Evolutionary conservation across 169 alveolate genomes (phyloP), one percentile per base, ranked within the genome.

Genomic region (Babesia bigemina): DNA sequence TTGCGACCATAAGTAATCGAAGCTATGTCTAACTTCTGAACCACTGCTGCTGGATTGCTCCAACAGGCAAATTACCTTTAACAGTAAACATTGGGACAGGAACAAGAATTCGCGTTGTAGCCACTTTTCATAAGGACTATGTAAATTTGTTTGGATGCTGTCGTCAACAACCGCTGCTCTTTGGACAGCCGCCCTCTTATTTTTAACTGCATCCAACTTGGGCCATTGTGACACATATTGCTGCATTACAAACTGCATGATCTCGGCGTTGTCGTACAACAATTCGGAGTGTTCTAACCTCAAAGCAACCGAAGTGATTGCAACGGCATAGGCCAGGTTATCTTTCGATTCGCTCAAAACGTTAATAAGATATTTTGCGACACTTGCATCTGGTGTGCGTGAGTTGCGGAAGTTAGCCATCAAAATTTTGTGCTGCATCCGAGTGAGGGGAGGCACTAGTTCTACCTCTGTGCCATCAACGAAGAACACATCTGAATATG

Each of bases 101-200:
- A 67, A 67, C 17, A 67, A 55, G 50, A 67, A 67, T 33, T 67
- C 67, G 36, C 53, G 28, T 24, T 55, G 76, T 55, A 67, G 65
- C 63, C 76, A 67, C 24, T 6, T 50, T 36, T 50, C 67, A 33
- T 67, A 67, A 4, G 50, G 19, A 45, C 19, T 45, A 45, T 13
- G 7, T 13, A 13, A 45, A 45, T 16, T 45, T 8, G 56, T 6
- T 7, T 10, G 19, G 49, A 4, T 42, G 11, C 19, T 19, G 39
- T 26, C 7, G 22, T 16, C 10, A 10, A 24, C 36, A 4, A 13
- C 50, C 8, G 50, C 1, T 45, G 1, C 19, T 45, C 8, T 10
- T 16, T 45, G 50, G 4, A 45, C 19, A 11, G 4, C 19, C n/a
- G 50, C 50, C 1, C 19, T 45, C 8, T 10, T 45, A 45, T 10